Evolutionary conservation across 164 flowering plant species (phyloP), one percentile per base, ranked within the genome.

Genomic region (Houttuynia cordata): DNA sequence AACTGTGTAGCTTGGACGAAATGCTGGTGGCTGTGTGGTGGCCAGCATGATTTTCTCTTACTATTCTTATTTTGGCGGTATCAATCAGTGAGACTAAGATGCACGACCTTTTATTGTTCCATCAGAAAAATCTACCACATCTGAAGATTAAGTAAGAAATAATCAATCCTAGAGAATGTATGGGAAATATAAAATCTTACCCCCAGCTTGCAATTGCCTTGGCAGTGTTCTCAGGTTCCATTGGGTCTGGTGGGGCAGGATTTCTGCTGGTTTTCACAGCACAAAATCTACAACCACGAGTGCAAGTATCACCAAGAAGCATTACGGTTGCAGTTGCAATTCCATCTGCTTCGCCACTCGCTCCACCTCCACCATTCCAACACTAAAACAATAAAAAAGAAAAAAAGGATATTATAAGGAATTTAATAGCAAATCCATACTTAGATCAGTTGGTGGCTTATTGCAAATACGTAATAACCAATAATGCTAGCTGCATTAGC

Each of bases 291-390:
- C 98, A 93, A 23, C 98, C 97, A 24, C 97, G 82, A 20, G 98
- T 93, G 64, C 97, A 93, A 24, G 98, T 89, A 73, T 93, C 98
- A n/a, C 98, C 98, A 24, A 93, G 81, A 67, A 89, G 74, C 98
- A 93, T 93, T 63, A 93, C 90, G 0, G 96, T 93, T 15, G 98
- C 97, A 0, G 96, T 87, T 17, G 96, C 81, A 74, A 86, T 79
- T 54, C 96, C 98, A 75, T 87, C 96, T 23, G 76, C 89, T 51
- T 65, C 63, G 24, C 62, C 63, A n/a, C 68, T 57, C 10, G 68
- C 63, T 17, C 69, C 64, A n/a, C 69, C 69, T 5, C 97, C 97
- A 24, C 98, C 97, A 78, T 86, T 87, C 97, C 97, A 92, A 70
- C 97, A 92, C 94, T 87, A 73, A 4, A 51, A 22, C 47, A 60